phyloP scores from a whole-genome alignment of 2,329 filamentous ascomycete species.

The Aspergillus melleus region DNA sequence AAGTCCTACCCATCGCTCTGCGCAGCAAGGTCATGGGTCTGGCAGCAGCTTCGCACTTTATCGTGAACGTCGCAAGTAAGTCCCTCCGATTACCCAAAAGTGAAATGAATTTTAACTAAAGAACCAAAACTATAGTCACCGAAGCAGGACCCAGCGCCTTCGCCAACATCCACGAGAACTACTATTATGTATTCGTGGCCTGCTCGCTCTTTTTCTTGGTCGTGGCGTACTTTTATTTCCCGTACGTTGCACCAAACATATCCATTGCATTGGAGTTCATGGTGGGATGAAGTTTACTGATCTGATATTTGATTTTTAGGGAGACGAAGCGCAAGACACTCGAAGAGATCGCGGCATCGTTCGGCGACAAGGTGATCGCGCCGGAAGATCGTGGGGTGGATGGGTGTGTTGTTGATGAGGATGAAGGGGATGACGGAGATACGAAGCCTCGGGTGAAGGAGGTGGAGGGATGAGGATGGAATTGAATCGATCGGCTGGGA shows the following conservation, averaged over 20 bases:
- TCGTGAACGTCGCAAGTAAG: constrained; percentile 54
- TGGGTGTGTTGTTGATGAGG: constrained; percentile 21
- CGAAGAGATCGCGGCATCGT: constrained; percentile 51
- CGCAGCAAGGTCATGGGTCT: constrained; percentile 58
- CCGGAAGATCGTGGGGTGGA: constrained; percentile 13
- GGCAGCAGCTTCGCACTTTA: constrained; percentile 54
- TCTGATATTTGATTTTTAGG: constrained; percentile 18
- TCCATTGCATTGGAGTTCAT: not conserved
- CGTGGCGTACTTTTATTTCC: constrained; percentile 57
- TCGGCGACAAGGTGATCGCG: constrained; percentile 48
- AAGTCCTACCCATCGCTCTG: constrained; percentile 55
- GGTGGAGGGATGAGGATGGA: not conserved
- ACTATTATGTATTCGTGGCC: constrained; percentile 61
- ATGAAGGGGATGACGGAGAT: constrained; percentile 25
- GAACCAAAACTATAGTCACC: constrained; percentile 38
- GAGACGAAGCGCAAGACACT: constrained; percentile 52
- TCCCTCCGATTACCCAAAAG: not conserved
- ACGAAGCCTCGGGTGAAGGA: constrained; percentile 16
- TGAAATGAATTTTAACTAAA: not conserved
- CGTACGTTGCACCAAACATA: constrained; percentile 33
- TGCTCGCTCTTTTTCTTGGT: constrained; percentile 54
- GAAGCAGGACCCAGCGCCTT: constrained; percentile 59
- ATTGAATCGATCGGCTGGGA: not conserved
- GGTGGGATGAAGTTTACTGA: constrained; percentile 5
- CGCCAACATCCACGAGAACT: constrained; percentile 59